phyloP scores from a whole-genome alignment of 1,139 yeast species.

The Kodamaea plutei region DNA sequence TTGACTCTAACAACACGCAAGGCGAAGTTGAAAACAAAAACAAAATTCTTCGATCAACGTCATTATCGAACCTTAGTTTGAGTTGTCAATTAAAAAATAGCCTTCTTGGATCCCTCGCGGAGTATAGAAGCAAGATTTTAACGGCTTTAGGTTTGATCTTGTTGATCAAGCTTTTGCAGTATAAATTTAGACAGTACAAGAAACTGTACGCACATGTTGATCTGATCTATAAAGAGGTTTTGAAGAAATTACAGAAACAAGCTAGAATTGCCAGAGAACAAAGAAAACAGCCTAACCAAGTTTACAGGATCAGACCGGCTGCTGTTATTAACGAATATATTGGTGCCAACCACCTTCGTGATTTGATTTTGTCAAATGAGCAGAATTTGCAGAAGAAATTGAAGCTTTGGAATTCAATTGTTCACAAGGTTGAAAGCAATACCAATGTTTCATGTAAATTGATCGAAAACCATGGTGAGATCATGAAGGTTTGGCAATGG shows the following conservation, averaged over 20 bases:
- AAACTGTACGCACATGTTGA: slow-evolving; percentile 30
- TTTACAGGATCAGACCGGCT: slow-evolving; percentile 29
- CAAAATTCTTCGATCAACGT: slow-evolving; percentile 67
- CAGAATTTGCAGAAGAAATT: slow-evolving; percentile 41
- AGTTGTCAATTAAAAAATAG: slow-evolving; percentile 59
- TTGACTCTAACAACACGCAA: slow-evolving; percentile 32
- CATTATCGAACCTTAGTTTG: slow-evolving; percentile 60
- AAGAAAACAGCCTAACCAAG: slow-evolving; percentile 25
- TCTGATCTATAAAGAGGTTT: slow-evolving; percentile 38
- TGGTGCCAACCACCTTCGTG: slow-evolving; percentile 76
- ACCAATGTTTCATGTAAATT: slow-evolving; percentile 57
- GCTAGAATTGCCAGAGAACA: slow-evolving; percentile 24
- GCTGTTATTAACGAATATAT: slow-evolving; percentile 41
- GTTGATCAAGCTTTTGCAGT: slow-evolving; percentile 23
- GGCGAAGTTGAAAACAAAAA: slow-evolving; percentile 29
- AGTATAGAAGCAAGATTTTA: slow-evolving; percentile 38
- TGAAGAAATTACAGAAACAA: slow-evolving; percentile 44
- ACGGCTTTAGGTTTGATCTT: slow-evolving; percentile 19
- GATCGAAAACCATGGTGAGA: slow-evolving; percentile 78
- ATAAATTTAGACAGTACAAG: slow-evolving; percentile 31
- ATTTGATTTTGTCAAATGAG: slow-evolving; percentile 53
- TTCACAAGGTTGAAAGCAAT: slow-evolving; percentile 58
- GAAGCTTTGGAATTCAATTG: slow-evolving; percentile 62
- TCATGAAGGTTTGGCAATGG: slow-evolving; percentile 91
- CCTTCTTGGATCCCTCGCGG: slow-evolving; percentile 44